phyloP scores from a whole-genome alignment of 805 yeast genomes.

The Maudiozyma saulgeensis region DNA sequence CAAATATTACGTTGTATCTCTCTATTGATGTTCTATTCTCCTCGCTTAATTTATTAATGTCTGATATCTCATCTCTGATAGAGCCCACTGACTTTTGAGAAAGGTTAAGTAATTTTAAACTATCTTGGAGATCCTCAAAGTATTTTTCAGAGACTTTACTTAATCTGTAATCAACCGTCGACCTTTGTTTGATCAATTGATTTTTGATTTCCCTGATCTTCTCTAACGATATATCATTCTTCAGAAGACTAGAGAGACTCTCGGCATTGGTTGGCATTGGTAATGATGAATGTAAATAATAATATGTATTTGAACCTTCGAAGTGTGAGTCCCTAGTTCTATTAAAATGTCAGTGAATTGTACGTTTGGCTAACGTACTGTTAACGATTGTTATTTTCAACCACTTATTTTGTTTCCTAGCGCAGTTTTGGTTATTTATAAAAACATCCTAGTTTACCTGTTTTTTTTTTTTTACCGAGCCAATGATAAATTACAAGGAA shows the following conservation, averaged over 20 bases:
- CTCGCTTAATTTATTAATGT: constrained; percentile 41
- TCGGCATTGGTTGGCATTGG: not conserved
- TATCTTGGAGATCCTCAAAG: constrained; percentile 43
- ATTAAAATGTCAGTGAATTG: too few relatives aligned
- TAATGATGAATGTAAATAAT: too few relatives aligned
- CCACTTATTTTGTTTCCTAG: too few relatives aligned
- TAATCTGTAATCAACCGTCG: constrained; percentile 65
- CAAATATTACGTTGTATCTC: constrained; percentile 59
- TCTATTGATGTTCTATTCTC: constrained; percentile 51
- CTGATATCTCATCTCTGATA: constrained; percentile 37
- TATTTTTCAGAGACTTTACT: constrained; percentile 60
- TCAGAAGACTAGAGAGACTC: constrained; percentile 26
- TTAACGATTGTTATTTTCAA: too few relatives aligned
- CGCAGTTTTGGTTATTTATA: too few relatives aligned
- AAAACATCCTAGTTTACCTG: too few relatives aligned
- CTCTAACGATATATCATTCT: constrained; percentile 42
- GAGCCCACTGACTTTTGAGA: constrained; percentile 40
- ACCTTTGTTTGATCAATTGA: constrained; percentile 58
- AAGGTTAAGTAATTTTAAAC: constrained; percentile 30
- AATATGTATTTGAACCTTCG: too few relatives aligned
- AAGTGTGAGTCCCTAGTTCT: too few relatives aligned
- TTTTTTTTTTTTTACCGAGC: too few relatives aligned
- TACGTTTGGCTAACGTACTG: too few relatives aligned
- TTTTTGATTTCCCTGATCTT: constrained; percentile 44
- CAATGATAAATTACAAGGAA: too few relatives aligned